Base-by-base conservation (phyloP, 2,329 filamentous ascomycete species). In the Chaetomium strumarium region DNA sequence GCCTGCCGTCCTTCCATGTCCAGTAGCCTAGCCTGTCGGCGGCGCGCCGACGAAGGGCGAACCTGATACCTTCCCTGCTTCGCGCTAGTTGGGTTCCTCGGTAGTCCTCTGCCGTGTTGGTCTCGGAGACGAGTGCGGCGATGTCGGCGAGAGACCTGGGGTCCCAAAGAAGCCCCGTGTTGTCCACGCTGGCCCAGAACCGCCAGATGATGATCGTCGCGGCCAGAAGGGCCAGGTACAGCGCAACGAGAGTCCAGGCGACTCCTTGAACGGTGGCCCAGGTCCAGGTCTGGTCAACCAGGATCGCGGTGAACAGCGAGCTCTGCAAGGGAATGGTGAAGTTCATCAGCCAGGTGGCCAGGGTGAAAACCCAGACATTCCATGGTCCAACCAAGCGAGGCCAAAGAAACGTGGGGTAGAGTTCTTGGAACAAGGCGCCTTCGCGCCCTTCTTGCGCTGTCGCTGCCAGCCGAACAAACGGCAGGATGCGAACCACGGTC, bases 151-250 rank as follows among this genome's bases (percentile, higher is more conserved):
- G 73, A 20, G 85, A 92, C 42, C 85, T 78, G 2, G 90, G 80
- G 64, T 96, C 90, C 91, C 91, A 96, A 63, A 86, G 79, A 56
- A 96, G 73, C 0, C 90, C 90, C 0, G 90, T 95, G 61, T 76
- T 77, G 30, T 79, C 75, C 19, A 75, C 70, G 49, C 78, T 72
- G 13, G 59, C 57, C 71, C 91, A 88, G 57, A 81, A 85, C n/a
- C 81, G 58, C 57, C 85, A 71, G 10, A 91, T 66, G 1, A 81
- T 68, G 11, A 80, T 50, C 2, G 83, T 63, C 1, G 84, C 81
- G 7, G 80, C 60, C 2, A 85, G 63, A 43, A 92, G 70, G 4
- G 90, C 67, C 33, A 85, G 68, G 69, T 96, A 96, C 1, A 95
- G 68, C 0, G 73, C 83, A 30, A 93, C 80, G 24, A 90, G 73